Evolutionary conservation across 805 yeast genomes (phyloP).

Genomic region (Metschnikowia anglica): DNA sequence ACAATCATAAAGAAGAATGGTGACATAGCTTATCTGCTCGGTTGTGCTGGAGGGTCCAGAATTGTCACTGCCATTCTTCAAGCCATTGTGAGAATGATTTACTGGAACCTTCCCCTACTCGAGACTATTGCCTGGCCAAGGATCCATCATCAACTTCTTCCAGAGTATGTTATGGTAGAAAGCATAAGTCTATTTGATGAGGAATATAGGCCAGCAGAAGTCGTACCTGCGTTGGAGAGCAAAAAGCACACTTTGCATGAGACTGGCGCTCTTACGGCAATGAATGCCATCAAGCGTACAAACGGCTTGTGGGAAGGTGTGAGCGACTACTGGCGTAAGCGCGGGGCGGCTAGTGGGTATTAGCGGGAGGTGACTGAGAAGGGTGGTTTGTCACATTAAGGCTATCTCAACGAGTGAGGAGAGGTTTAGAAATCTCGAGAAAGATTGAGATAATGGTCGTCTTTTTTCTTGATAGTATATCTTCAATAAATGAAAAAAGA

Average conservation of each 20-base stretch:
- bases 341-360: conserved; percentile 71
- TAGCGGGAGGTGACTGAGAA: conserved; percentile 28
- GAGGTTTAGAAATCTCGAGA: no score
- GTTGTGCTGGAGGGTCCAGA: conserved; percentile 93
- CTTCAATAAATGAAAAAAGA: no score
- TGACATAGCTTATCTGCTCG: conserved; percentile 56
- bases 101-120: conserved; percentile 56
- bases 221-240: conserved; percentile 40
- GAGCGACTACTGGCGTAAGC: conserved; percentile 86
- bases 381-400: no score
- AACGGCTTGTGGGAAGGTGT: conserved; percentile 63
- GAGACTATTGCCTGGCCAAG: conserved; percentile 79
- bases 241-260: conserved; percentile 30
- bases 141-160: conserved; percentile 85
- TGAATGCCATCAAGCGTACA: conserved; percentile 47
- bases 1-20: conserved; percentile 44
- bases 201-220: conserved; percentile 34
- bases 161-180: conserved; percentile 66
- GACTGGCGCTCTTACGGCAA: conserved; percentile 39
- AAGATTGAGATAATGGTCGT: no score
- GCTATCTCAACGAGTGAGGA: no score
- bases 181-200: conserved; percentile 39
- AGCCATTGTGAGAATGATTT: conserved; percentile 66
- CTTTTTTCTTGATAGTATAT: no score
- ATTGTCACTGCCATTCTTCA: conserved; percentile 82